Percentiles rank a stretch among this genome's conserved stretches.
These are phyloP conservation scores for Infundibulicybe gibba DNA, from an alignment of 768 basidiomycete species.

Conservation along the genomic window DNA sequence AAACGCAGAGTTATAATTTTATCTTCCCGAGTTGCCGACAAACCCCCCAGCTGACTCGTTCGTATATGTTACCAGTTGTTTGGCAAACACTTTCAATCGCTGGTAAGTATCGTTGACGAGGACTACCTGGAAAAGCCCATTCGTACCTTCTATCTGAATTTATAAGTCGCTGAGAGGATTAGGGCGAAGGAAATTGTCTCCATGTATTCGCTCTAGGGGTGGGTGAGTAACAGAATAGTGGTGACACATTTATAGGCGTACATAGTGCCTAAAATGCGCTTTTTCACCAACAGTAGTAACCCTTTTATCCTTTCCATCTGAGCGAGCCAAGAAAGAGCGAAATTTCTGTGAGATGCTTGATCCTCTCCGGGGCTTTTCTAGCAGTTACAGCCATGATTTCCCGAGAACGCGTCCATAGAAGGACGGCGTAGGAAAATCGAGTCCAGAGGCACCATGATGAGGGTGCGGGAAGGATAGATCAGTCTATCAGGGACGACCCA, in stretches of 20 bases:
- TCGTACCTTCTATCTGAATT: background rate
- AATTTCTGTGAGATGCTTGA: constrained; percentile 23
- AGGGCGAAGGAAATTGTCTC: constrained; percentile 28
- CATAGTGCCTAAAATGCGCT: constrained; percentile 30
- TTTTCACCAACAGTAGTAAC: constrained; percentile 28
- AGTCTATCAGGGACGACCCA: too few relatives aligned
- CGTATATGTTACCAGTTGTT: too few relatives aligned
- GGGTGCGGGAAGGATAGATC: too few relatives aligned
- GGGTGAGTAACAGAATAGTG: background rate
- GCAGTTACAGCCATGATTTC: constrained; percentile 27
- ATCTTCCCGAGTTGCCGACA: too few relatives aligned
- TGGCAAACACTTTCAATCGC: too few relatives aligned
- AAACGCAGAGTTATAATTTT: too few relatives aligned
- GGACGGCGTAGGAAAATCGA: too few relatives aligned
- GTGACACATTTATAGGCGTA: constrained; percentile 11
- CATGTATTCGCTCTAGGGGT: constrained; percentile 28
- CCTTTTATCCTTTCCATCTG: constrained; percentile 22
- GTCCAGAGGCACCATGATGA: too few relatives aligned
- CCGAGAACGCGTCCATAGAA: constrained; percentile 29
- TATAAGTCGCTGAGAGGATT: constrained; percentile 19
- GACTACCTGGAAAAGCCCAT: too few relatives aligned
- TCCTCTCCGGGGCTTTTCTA: constrained; percentile 25
- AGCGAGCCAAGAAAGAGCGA: constrained; percentile 23
- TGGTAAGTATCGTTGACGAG: too few relatives aligned
- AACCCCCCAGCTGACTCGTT: too few relatives aligned